Evolutionary conservation across 352 stramenopile genomes (phyloP).

Genomic region (Phytophthora pisi): DNA sequence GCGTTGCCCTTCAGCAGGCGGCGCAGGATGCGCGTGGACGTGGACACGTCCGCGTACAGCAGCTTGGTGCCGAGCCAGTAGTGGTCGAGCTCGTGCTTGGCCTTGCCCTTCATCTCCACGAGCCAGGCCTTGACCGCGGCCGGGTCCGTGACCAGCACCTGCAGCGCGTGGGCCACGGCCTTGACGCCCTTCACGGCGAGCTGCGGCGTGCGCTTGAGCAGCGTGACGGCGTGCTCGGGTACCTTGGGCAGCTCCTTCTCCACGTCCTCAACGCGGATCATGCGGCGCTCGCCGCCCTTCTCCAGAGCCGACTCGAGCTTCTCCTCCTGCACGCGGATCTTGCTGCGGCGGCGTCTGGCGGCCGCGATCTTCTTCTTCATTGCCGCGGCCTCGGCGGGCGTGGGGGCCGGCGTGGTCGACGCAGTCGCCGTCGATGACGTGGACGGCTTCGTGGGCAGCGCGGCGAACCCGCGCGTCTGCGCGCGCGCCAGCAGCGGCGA

Average conservation of each 20-base stretch:
- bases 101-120: conserved; percentile 71
- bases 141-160: conserved; percentile 70
- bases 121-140: conserved; percentile 67
- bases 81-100: conserved; percentile 94
- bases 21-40: conserved; percentile 92
- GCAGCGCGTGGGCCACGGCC: conserved; percentile 58
- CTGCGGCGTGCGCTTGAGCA: conserved; percentile 77
- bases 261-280: conserved; percentile 82
- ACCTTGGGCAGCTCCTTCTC: conserved; percentile 82
- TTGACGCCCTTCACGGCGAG: conserved; percentile 61
- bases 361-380: conserved; percentile 84
- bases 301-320: conserved; percentile 80
- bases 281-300: conserved; percentile 76
- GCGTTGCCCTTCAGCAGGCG: conserved; percentile 91
- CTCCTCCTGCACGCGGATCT: conserved; percentile 83
- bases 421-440: not conserved
- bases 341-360: conserved; percentile 68
- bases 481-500: conserved; percentile 22
- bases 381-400: conserved; percentile 51
- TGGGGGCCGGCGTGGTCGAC: not conserved
- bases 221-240: conserved; percentile 61
- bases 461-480: conserved; percentile 52
- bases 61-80: conserved; percentile 98
- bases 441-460: conserved; percentile 44
- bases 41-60: conserved; percentile 95